These are phyloP conservation scores for Rhodofomes roseus DNA, from an alignment of 1,284 basidiomycete genomes.

Conservation along the genomic window DNA sequence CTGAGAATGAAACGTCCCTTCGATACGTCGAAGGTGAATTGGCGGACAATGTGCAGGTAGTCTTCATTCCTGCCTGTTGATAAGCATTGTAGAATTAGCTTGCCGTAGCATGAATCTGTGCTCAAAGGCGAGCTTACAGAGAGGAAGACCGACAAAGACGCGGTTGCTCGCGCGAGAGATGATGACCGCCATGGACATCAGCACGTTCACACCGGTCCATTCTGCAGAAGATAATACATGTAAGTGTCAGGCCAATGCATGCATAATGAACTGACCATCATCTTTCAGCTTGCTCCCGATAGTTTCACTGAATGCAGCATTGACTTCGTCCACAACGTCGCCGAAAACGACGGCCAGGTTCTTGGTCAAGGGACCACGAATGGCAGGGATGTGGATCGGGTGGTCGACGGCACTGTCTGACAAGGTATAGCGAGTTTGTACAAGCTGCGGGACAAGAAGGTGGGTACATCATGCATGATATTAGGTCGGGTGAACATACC, in stretches of 20 bases:
- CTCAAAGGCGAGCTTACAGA: slow-evolving; percentile 26
- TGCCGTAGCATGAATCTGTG: not conserved
- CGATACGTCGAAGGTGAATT: slow-evolving; percentile 16
- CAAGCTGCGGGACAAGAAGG: not conserved
- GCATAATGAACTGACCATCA: not conserved
- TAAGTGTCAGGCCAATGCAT: not conserved
- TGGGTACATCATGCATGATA: not conserved
- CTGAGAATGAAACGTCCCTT: slow-evolving; percentile 24
- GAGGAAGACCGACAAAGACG: slow-evolving; percentile 40
- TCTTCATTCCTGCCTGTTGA: slow-evolving; percentile 18
- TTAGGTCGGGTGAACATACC: slow-evolving; percentile 18
- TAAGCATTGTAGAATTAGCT: not conserved
- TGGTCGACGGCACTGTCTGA: not conserved
- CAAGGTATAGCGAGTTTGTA: slow-evolving; percentile 8
- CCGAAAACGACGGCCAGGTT: slow-evolving; percentile 13
- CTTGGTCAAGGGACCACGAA: slow-evolving; percentile 14
- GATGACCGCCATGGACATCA: slow-evolving; percentile 36
- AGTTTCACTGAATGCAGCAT: slow-evolving; percentile 1
- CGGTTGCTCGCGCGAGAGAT: slow-evolving; percentile 43
- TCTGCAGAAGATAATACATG: slow-evolving; percentile 6
- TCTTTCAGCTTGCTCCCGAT: not conserved
- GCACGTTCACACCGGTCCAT: slow-evolving; percentile 26
- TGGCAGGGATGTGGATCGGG: slow-evolving; percentile 10
- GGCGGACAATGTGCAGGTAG: slow-evolving; percentile 16
- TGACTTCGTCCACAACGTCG: slow-evolving; percentile 17